Conservation (phyloP, 148 eudicot species). For the Cornus suecica region DNA sequence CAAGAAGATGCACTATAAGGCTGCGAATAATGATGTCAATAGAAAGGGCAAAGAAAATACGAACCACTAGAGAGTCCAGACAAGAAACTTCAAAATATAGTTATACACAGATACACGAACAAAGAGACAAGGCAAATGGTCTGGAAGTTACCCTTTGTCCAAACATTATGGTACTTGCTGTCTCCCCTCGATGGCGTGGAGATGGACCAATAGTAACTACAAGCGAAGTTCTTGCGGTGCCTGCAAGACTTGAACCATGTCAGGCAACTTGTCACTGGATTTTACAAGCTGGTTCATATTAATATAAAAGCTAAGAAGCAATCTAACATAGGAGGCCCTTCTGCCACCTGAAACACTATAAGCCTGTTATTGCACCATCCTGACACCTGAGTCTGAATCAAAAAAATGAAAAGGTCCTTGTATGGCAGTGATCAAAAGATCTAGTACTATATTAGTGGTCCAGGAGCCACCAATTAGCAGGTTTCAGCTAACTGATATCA, state of each 20-base stretch:
- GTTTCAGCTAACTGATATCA: too few species aligned
- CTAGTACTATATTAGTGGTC: too few species aligned
- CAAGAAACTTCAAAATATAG: background rate
- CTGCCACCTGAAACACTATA: background rate
- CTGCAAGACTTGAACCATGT: conserved; percentile 31
- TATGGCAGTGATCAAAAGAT: too few species aligned
- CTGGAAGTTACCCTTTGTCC: conserved; percentile 72
- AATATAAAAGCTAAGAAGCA: background rate
- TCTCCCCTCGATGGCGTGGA: conserved; percentile 88
- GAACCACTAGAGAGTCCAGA: background rate
- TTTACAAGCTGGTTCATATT: background rate
- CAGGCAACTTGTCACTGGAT: conserved; percentile 9
- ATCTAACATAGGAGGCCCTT: background rate
- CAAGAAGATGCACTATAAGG: background rate
- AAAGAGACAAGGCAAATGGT: conserved; percentile 1
- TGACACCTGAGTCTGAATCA: background rate
- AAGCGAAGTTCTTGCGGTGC: conserved; percentile 84
- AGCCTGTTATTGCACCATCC: background rate
- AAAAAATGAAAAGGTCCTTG: background rate
- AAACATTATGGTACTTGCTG: conserved; percentile 85
- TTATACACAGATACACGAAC: background rate
- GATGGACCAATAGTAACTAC: conserved; percentile 88
- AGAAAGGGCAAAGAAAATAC: background rate
- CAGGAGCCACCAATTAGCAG: too few species aligned
- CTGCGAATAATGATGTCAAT: background rate